phyloP scores from a whole-genome alignment of 495 filamentous ascomycete genomes.

The Podospora pseudoanserina region DNA sequence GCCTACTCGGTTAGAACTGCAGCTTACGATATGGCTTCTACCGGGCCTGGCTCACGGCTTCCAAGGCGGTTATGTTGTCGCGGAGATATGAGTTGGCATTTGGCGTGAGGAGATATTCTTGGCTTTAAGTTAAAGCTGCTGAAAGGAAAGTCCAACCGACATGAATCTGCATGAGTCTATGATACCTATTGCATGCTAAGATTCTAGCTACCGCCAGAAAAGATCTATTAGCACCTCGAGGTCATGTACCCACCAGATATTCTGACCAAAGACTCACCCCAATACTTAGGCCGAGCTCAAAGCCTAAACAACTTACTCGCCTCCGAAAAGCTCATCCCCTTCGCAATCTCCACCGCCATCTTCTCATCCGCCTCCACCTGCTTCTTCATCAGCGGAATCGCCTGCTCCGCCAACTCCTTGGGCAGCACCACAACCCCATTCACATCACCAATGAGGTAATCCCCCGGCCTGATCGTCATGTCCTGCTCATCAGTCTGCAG shows the following conservation, averaged over 20 bases:
- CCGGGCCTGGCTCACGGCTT: neutral
- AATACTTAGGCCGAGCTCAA: constrained; percentile 7
- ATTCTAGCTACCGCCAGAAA: no score
- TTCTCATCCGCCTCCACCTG: constrained; percentile 53
- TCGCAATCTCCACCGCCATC: constrained; percentile 48
- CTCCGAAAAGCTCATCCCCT: constrained; percentile 51
- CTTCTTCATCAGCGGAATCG: constrained; percentile 45
- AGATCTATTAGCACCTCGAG: no score
- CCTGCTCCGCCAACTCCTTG: constrained; percentile 43
- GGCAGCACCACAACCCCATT: constrained; percentile 54
- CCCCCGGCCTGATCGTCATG: constrained; percentile 50
- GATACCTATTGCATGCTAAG: neutral
- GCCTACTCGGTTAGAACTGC: neutral
- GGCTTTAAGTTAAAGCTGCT: neutral
- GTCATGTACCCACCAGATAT: no score
- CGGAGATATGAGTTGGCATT: neutral
- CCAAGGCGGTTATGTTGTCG: neutral
- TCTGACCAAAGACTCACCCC: neutral
- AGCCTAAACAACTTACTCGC: constrained; percentile 47
- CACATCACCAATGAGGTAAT: constrained; percentile 55
- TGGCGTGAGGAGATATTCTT: neutral
- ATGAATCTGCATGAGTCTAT: neutral
- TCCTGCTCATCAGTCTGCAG: constrained; percentile 43
- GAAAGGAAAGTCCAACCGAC: neutral
- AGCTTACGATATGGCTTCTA: neutral